Evolutionary conservation across 1,284 basidiomycete species (phyloP).

Genomic region (Athelia psychrophila): DNA sequence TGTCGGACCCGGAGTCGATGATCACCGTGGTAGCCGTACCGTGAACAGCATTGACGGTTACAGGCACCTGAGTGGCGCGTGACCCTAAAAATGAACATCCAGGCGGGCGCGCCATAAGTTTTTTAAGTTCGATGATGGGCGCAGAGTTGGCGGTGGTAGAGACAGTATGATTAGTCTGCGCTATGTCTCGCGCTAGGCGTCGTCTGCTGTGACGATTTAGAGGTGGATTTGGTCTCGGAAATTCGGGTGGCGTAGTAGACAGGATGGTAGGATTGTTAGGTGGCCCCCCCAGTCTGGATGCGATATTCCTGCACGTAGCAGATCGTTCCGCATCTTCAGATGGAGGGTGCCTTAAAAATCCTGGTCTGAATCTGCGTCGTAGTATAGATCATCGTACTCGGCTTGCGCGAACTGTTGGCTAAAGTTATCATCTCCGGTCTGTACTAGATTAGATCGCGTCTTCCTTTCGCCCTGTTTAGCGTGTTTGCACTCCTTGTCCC

Average conservation of each 20-base stretch:
- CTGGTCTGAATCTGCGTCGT: slow-evolving; percentile 3
- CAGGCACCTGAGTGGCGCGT: slow-evolving; percentile 17
- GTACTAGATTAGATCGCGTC: slow-evolving; percentile 15
- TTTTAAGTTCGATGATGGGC: slow-evolving; percentile 13
- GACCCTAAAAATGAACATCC: slow-evolving; percentile 26
- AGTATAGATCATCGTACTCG: slow-evolving; percentile 19
- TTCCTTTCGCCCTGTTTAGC: slow-evolving; percentile 8
- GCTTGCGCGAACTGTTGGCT: slow-evolving; percentile 9
- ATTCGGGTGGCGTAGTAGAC: neutral
- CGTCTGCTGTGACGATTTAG: slow-evolving; percentile 2
- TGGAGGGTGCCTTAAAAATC: slow-evolving; percentile 13
- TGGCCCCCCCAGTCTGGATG: neutral
- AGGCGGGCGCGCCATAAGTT: slow-evolving; percentile 22
- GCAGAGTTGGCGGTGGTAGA: neutral
- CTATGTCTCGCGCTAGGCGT: slow-evolving; percentile 3
- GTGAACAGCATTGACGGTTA: slow-evolving; percentile 7
- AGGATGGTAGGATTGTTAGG: neutral
- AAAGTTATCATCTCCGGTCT: slow-evolving; percentile 11
- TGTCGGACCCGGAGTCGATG: slow-evolving; percentile 16
- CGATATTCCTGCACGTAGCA: neutral
- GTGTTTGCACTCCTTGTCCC: slow-evolving; percentile 29
- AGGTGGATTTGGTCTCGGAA: too few species aligned
- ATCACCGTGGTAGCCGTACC: neutral
- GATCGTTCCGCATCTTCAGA: neutral
- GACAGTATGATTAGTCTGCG: slow-evolving; percentile 1